phyloP scores from a whole-genome alignment of 495 filamentous ascomycete genomes.

The Pyronema omphalodes region DNA sequence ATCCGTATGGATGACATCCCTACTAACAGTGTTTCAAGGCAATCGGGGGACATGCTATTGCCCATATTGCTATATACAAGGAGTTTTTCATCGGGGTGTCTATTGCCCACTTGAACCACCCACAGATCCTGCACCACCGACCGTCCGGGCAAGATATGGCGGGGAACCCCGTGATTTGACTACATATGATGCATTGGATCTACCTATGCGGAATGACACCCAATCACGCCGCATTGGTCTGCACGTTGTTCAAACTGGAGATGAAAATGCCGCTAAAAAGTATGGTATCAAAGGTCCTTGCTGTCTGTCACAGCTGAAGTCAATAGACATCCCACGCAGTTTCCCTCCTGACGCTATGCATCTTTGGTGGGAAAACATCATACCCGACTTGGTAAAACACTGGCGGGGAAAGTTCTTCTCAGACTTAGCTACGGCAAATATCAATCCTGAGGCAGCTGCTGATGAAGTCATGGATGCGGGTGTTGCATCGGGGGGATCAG shows the following conservation, averaged over 20 bases:
- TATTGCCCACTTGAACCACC: slow-evolving; percentile 1
- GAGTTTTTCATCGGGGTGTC: neutral
- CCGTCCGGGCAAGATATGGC: no score
- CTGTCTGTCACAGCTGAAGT: neutral
- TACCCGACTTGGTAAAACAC: slow-evolving; percentile 4
- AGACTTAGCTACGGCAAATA: neutral
- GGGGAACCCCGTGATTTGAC: neutral
- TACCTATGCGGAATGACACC: neutral
- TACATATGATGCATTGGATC: neutral
- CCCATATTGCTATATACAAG: slow-evolving; percentile 2
- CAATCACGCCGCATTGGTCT: neutral
- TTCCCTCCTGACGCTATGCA: slow-evolving; percentile 11
- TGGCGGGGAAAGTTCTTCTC: slow-evolving; percentile 4
- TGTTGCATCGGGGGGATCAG: no score
- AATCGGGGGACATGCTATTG: slow-evolving; percentile 4
- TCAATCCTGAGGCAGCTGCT: neutral
- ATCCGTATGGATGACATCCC: no score
- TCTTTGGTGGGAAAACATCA: slow-evolving; percentile 6
- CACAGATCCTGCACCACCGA: neutral
- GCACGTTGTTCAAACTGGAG: neutral
- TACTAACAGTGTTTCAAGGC: no score
- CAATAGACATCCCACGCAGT: slow-evolving; percentile 1
- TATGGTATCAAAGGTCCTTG: slow-evolving; percentile 6
- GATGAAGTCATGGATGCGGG: no score
- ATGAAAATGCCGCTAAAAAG: neutral